Evolutionary conservation across 2,329 filamentous ascomycete genomes (phyloP), one percentile per base, ranked within the genome.

Genomic region (Cercospora sojina): DNA sequence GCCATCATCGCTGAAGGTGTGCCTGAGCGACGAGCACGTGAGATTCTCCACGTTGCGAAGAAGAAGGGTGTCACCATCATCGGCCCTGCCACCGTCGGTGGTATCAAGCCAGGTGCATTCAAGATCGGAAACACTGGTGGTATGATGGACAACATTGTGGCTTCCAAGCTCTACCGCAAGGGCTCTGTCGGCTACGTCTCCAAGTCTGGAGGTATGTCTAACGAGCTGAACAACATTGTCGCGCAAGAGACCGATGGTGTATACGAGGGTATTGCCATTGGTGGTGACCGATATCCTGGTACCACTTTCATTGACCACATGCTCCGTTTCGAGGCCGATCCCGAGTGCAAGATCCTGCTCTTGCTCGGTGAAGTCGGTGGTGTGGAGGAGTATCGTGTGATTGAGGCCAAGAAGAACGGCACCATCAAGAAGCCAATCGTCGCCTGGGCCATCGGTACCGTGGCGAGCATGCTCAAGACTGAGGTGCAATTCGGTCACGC

Each of bases 61-160:
- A 94, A 97, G 88, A 99, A 98, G 90, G 94, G 94, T 71, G 91
- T 99, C 80, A 97, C 93, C 82, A 99, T 99, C 81, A 97, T 99
- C 79, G 95, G 95, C 72, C 95, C 95, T 72, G 95, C 95, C 76
- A 99, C 95, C 64, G 95, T 99, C 70, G 95, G 95, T 88, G 95
- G 95, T 78, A 98, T 99, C 85, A 99, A 98, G 89, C 95, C 95
- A 70, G 95, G 95, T 81, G 92, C 91, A 81, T 99, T 94, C 91
- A 99, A 98, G 89, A 99, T 99, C 73, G 95, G 95, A 81, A 99
- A 99, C 88, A 99, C 95, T 77, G 95, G 95, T 88, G 95, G 95
- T 83, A 99, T 99, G 95, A 99, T 99, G 95, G 95, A 99, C 88
- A 99, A 99, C 88, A 99, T 99, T 77, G 95, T 99, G 72, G 93